Base-by-base conservation (phyloP, 176 grass and related monocot species). In the Thalia dealbata region DNA sequence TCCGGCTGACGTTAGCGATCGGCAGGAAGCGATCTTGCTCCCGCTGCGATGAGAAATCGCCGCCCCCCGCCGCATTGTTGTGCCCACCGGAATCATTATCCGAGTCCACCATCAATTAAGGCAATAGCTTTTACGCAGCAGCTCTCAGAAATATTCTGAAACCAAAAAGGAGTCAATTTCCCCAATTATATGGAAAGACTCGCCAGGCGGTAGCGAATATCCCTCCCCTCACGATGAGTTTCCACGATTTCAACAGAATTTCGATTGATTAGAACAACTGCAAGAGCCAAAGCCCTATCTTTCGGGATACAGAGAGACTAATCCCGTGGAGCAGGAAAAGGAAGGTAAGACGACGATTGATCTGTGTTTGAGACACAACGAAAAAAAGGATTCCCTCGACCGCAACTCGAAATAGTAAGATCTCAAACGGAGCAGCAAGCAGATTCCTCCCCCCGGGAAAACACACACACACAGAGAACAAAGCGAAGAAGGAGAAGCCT, bases 11-110 rank as follows among this genome's bases (percentile, higher is more conserved):
- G 76, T 97, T 97, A 2, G 95, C 95, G 78, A 97, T 97, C 18
- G 90, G 95, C 42, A 97, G 87, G 80, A 97, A 92, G 46, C 95
- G 81, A 80, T 97, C 95, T 79, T 92, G 90, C 90, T 92, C 90
- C 71, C 83, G 74, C n/a, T 74, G 80, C 23, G 83, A 91, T 6
- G 70, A 87, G 0, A 87, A 79, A 35, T 86, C 86, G 51, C 84
- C 84, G 0, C 82, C 19, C 15, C 18, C 43, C 63, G 75, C 79
- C 71, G 65, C 73, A 67, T 78, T 73, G 73, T 87, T 83, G 50
- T 80, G 84, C 0, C 88, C 91, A 69, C 84, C 89, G 1, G 93
- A 97, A 46, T 96, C 89, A 66, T 92, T 97, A 66, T 97, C 89
- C 61, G 93, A 92, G 55, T 96, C 92, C 72, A 84, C 80, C 92